Evolutionary conservation across 2,329 filamentous ascomycete genomes (phyloP).

Genomic region (Paecilomyces formosus): DNA sequence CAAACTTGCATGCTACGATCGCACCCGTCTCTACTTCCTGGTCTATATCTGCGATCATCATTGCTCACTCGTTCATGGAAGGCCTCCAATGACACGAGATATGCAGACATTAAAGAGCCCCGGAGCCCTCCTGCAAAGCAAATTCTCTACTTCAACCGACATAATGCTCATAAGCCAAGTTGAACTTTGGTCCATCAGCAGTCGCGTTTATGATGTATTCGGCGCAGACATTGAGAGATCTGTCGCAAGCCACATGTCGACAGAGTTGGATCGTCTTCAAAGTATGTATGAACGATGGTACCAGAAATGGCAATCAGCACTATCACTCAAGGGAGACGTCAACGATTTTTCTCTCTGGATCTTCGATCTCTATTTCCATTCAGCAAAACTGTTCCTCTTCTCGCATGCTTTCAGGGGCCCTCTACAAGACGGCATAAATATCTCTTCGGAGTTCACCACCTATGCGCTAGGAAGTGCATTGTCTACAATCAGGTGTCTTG

Average conservation of each 20-base stretch:
- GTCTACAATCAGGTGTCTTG: background rate
- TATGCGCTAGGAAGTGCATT: background rate
- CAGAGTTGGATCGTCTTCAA: background rate
- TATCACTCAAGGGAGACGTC: background rate
- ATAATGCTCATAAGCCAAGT: slow-evolving; percentile 10
- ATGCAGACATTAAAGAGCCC: slow-evolving; percentile 21
- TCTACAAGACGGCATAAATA: background rate
- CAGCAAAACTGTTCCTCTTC: slow-evolving; percentile 8
- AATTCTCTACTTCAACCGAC: slow-evolving; percentile 16
- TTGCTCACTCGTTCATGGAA: slow-evolving; percentile 27
- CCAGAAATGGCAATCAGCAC: background rate
- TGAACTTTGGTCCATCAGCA: slow-evolving; percentile 10
- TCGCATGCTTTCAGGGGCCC: slow-evolving; percentile 10
- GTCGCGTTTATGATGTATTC: slow-evolving; percentile 8
- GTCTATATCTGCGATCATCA: slow-evolving; percentile 35
- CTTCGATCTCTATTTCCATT: slow-evolving; percentile 8
- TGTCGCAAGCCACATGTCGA: background rate
- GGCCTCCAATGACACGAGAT: slow-evolving; percentile 30
- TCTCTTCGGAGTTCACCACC: background rate
- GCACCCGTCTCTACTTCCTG: slow-evolving; percentile 32
- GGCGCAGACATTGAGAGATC: slow-evolving; percentile 8
- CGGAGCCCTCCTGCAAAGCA: slow-evolving; percentile 21
- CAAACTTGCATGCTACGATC: slow-evolving; percentile 22
- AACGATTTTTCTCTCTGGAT: slow-evolving; percentile 3
- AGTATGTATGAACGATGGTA: background rate